Evolutionary conservation across 352 stramenopile species (phyloP), one percentile per base, ranked within the genome.

Genomic region (Phytophthora colocasiae): DNA sequence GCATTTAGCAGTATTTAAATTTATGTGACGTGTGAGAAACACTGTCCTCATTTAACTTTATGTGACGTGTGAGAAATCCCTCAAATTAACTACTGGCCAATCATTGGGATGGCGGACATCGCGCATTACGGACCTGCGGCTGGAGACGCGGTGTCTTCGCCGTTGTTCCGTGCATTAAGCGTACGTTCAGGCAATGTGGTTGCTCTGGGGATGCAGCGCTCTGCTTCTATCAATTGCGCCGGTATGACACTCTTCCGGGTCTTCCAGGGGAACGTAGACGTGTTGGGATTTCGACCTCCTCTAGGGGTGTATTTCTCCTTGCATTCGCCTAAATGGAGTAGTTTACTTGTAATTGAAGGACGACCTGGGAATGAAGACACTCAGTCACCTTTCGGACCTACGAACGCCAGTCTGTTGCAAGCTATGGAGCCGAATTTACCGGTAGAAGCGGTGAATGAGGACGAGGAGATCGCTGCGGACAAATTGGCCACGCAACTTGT

Each of bases 301-400:
- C 57, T 84, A 15, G 86, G 85, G 29, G 80, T 83, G 27, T 96
- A 96, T 73, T 94, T 85, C 66, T 78, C 87, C 22, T 63, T 96
- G 36, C 81, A 91, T 58, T 95, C 88, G 57, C 88, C 88, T 43
- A 91, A 91, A 57, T 96, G 88, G 88, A 92, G 70, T 60, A 91
- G 77, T 34, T 38, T 95, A 19, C 54, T 94, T 24, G 80, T 89
- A 40, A 79, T 96, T 56, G 32, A 83, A 66, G 26, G 78, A n/a
- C 34, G 69, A 24, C 43, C 67, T 24, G 71, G 49, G 15, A 76
- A 69, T 45, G 58, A 58, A 48, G 49, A 58, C 6, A 86, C 77
- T 7, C 83, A 92, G 43, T 84, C 84, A 7, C 69, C 76, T 2
- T 95, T 91, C 44, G 58, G 73, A 39, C 76, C 84, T 19, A 56